Conservation (phyloP, 306 rosid species). For the Cucumis hystrix region DNA sequence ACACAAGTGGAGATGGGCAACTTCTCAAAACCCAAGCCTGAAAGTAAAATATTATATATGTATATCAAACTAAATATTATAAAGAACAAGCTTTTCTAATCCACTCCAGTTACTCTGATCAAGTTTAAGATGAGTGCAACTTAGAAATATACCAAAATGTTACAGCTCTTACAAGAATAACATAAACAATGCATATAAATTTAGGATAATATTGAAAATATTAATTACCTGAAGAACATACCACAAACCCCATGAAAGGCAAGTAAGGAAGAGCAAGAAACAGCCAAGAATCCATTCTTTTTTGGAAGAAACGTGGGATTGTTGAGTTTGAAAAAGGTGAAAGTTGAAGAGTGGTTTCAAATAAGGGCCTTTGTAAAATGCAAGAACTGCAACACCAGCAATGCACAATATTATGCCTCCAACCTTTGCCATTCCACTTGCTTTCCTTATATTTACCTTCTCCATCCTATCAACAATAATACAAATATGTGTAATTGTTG, state of each 20-base stretch:
- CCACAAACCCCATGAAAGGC: constrained; percentile 39
- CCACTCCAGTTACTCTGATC: too few relatives aligned
- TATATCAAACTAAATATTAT: too few relatives aligned
- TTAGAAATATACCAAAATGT: too few relatives aligned
- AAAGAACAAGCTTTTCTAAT: too few relatives aligned
- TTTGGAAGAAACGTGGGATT: constrained; percentile 17
- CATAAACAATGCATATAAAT: too few relatives aligned
- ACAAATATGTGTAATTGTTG: too few relatives aligned
- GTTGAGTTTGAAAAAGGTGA: constrained; percentile 9
- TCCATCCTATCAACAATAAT: constrained; percentile 26
- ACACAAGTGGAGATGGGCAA: constrained; percentile 64
- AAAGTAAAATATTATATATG: background rate
- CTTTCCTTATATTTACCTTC: constrained; percentile 26
- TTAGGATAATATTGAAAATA: too few relatives aligned
- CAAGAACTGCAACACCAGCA: constrained; percentile 34
- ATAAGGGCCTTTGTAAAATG: constrained; percentile 42
- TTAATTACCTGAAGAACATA: constrained; percentile 35
- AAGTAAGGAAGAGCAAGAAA: constrained; percentile 18
- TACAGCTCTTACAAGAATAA: too few relatives aligned
- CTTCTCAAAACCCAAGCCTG: constrained; percentile 44
- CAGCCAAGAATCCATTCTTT: constrained; percentile 46
- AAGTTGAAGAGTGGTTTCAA: constrained; percentile 12
- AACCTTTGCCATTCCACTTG: constrained; percentile 31
- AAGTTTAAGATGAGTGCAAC: too few relatives aligned
- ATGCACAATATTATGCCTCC: constrained; percentile 28